Conservation (phyloP, 495 filamentous ascomycete genomes). For the Penicillium pulvis region DNA sequence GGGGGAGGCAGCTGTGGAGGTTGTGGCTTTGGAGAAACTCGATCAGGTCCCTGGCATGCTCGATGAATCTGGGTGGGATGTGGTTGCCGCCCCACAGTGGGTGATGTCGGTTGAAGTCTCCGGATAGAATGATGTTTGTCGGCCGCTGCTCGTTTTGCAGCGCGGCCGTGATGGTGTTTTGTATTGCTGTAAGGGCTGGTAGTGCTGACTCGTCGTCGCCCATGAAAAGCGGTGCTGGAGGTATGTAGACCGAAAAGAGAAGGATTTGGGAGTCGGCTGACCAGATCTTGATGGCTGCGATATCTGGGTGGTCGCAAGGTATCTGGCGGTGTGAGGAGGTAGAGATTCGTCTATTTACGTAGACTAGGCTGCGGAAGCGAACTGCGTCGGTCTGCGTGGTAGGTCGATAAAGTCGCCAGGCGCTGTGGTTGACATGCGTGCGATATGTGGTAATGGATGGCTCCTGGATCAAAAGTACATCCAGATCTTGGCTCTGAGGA, state of each 20-base stretch:
- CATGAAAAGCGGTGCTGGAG: slow-evolving; percentile 8
- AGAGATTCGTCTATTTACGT: slow-evolving; percentile 27
- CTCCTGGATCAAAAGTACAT: slow-evolving; percentile 33
- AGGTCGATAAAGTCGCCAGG: slow-evolving; percentile 29
- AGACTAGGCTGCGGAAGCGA: slow-evolving; percentile 27
- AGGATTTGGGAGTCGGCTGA: slow-evolving; percentile 25
- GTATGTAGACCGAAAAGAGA: slow-evolving; percentile 28
- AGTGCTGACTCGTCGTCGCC: slow-evolving; percentile 5
- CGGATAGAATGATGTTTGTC: slow-evolving; percentile 22
- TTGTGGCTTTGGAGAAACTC: slow-evolving; percentile 20
- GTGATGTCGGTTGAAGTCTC: slow-evolving; percentile 31
- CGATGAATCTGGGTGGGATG: slow-evolving; percentile 16
- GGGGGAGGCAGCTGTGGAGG: slow-evolving; percentile 18
- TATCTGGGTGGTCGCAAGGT: slow-evolving; percentile 27
- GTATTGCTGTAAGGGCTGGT: slow-evolving; percentile 19
- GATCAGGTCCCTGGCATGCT: slow-evolving; percentile 24
- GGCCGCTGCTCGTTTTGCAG: not conserved
- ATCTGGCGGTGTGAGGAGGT: slow-evolving; percentile 29
- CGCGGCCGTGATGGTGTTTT: slow-evolving; percentile 19
- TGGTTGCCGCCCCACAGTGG: slow-evolving; percentile 23
- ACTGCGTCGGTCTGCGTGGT: slow-evolving; percentile 13
- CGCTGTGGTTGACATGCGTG: slow-evolving; percentile 31
- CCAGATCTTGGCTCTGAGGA: slow-evolving; percentile 25
- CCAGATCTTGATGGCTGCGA: slow-evolving; percentile 29
- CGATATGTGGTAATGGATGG: slow-evolving; percentile 24